Evolutionary conservation across 129 eudicot species (phyloP).

Genomic region (Oenanthe sinensis): DNA sequence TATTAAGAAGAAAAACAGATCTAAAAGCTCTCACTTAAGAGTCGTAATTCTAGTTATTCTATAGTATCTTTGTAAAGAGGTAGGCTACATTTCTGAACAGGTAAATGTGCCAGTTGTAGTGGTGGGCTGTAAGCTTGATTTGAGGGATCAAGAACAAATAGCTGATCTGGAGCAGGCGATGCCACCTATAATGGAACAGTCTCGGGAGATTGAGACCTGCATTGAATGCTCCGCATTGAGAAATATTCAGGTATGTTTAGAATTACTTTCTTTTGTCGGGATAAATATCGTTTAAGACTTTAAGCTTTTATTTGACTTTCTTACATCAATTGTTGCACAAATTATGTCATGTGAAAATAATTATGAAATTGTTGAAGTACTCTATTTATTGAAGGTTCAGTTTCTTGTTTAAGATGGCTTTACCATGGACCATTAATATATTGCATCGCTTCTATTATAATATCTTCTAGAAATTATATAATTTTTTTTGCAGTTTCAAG

Average conservation of each 20-base stretch:
- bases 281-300: background rate
- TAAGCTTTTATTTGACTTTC: background rate
- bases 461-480: background rate
- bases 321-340: background rate
- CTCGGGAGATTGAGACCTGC: constrained; percentile 93
- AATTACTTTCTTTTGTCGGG: background rate
- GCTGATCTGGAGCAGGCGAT: constrained; percentile 73
- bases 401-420: background rate
- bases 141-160: constrained; percentile 74
- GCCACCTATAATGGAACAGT: constrained; percentile 92
- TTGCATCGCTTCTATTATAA: background rate
- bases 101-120: constrained; percentile 91
- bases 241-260: constrained; percentile 5
- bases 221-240: constrained; percentile 83
- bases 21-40: background rate
- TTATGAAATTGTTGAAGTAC: background rate
- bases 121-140: constrained; percentile 91
- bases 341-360: too few relatives aligned
- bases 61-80: constrained; percentile 3
- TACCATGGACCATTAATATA: background rate
- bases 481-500: background rate
- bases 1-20: background rate
- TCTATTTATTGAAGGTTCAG: background rate
- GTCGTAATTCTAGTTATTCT: background rate
- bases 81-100: constrained; percentile 29